These are phyloP conservation scores for Penicillium sp. DNA, from an alignment of 2,329 filamentous ascomycete species.

Conservation along the genomic window DNA sequence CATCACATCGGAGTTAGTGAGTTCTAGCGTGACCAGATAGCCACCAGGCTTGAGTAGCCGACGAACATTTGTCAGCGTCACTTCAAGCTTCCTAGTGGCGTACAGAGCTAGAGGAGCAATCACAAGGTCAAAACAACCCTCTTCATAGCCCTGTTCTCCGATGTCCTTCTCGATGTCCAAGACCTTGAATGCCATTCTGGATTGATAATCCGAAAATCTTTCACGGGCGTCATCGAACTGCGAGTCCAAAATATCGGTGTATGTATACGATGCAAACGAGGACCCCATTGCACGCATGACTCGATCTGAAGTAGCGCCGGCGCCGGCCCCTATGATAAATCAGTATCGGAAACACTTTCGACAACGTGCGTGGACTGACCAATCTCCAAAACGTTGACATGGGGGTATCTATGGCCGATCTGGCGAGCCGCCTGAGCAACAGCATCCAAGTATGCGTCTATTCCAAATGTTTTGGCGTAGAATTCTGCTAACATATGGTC, in stretches of 20 bases:
- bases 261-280: slow-evolving; percentile 45
- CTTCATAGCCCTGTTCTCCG: slow-evolving; percentile 36
- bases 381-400: slow-evolving; percentile 47
- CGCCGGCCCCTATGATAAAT: slow-evolving; percentile 16
- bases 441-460: slow-evolving; percentile 23
- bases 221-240: slow-evolving; percentile 44
- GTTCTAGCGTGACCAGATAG: slow-evolving; percentile 48
- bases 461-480: slow-evolving; percentile 32
- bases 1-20: slow-evolving; percentile 27
- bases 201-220: slow-evolving; percentile 26
- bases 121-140: slow-evolving; percentile 39
- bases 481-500: slow-evolving; percentile 38
- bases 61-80: slow-evolving; percentile 33
- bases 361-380: slow-evolving; percentile 12
- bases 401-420: slow-evolving; percentile 44
- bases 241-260: slow-evolving; percentile 46
- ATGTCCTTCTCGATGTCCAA: slow-evolving; percentile 39
- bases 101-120: slow-evolving; percentile 37
- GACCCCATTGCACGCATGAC: slow-evolving; percentile 12
- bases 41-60: slow-evolving; percentile 49
- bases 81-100: slow-evolving; percentile 32
- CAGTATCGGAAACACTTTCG: not conserved
- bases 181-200: slow-evolving; percentile 37
- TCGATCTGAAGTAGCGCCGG: slow-evolving; percentile 15
- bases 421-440: slow-evolving; percentile 33